These are phyloP conservation scores for Arthroderma uncinatum DNA, from an alignment of 2,329 filamentous ascomycete species.

Conservation along the genomic window DNA sequence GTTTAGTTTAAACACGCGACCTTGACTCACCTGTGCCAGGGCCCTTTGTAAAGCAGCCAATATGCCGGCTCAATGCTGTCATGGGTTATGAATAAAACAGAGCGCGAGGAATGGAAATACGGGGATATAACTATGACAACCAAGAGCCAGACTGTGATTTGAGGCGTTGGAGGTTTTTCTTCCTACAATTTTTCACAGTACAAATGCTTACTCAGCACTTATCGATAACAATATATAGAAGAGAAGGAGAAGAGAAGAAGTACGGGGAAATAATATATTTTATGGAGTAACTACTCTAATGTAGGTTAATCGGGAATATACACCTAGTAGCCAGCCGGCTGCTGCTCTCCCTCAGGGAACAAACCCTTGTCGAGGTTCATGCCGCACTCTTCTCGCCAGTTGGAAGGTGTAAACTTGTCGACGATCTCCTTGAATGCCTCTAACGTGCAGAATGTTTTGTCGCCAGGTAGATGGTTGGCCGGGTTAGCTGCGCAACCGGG, in stretches of 20 bases:
- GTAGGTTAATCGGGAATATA: not conserved
- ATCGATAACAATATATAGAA: not conserved
- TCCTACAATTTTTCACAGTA: not conserved
- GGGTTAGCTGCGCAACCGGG: constrained; percentile 61
- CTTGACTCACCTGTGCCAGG: constrained; percentile 3
- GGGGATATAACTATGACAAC: not conserved
- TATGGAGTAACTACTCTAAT: not conserved
- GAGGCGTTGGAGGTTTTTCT: not conserved
- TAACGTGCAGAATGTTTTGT: constrained; percentile 83
- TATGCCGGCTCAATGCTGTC: not conserved
- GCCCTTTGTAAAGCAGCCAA: constrained; percentile 1
- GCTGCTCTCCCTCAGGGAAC: constrained; percentile 36
- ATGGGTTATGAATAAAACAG: not conserved
- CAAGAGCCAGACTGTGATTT: not conserved
- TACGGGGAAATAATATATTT: not conserved
- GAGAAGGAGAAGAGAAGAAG: not conserved
- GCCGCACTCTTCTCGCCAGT: constrained; percentile 60
- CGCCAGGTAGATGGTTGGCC: constrained; percentile 75
- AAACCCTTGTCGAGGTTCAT: constrained; percentile 46
- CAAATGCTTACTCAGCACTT: not conserved
- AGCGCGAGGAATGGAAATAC: too few relatives aligned
- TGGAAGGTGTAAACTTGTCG: constrained; percentile 72
- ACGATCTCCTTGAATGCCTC: constrained; percentile 86
- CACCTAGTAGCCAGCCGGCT: constrained; percentile 29
- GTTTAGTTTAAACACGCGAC: not conserved